phyloP scores from a whole-genome alignment of 768 basidiomycete genomes.

The Tricholoma terreum region DNA sequence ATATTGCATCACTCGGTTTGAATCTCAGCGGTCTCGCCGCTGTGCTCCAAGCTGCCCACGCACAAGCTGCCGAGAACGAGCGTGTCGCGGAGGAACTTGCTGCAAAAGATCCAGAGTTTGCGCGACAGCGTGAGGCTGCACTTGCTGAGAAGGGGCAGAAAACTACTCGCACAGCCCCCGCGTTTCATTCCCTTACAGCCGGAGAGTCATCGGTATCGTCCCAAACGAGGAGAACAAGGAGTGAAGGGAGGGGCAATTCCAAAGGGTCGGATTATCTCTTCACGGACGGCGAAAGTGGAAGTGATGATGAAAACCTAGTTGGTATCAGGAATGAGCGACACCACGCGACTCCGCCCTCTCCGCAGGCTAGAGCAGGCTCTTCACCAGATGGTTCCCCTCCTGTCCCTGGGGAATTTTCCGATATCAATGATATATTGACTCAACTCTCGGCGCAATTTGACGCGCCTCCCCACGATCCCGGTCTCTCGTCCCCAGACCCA shows the following conservation, averaged over 20 bases:
- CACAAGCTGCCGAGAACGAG: conserved; percentile 49
- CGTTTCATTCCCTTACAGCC: conserved; percentile 76
- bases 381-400: conserved; percentile 44
- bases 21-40: conserved; percentile 69
- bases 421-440: conserved; percentile 74
- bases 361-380: conserved; percentile 30
- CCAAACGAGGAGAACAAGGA: conserved; percentile 30
- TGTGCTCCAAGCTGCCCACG: conserved; percentile 75
- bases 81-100: conserved; percentile 42
- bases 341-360: conserved; percentile 31
- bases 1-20: conserved; percentile 45
- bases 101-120: conserved; percentile 44
- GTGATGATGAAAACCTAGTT: conserved; percentile 38
- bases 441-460: conserved; percentile 73
- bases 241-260: conserved; percentile 36
- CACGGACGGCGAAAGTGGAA: conserved; percentile 44
- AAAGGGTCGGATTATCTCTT: conserved; percentile 59
- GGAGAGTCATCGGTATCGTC: conserved; percentile 37
- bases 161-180: conserved; percentile 67
- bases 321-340: conserved; percentile 24
- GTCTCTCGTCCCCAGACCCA: conserved; percentile 43
- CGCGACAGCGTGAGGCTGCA: conserved; percentile 41
- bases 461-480: conserved; percentile 42
- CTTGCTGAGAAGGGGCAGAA: conserved; percentile 44
- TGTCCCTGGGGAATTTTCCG: conserved; percentile 59